phyloP scores from a whole-genome alignment of 768 basidiomycete species.

The Scleroderma bovista region DNA sequence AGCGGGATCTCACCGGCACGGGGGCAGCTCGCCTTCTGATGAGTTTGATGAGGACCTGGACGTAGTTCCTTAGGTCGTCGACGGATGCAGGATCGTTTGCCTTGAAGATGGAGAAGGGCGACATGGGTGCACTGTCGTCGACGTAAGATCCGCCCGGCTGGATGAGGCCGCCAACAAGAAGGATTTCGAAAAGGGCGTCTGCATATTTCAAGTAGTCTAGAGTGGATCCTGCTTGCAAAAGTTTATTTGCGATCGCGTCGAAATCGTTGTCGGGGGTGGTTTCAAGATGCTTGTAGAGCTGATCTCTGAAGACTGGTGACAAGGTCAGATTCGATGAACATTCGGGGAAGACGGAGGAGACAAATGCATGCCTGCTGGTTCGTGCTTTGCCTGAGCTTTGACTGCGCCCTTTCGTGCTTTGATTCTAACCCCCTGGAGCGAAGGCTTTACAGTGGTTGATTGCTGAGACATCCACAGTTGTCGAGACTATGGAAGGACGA shows the following conservation, averaged over 20 bases:
- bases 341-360: neutral
- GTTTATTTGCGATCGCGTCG: conserved; percentile 74
- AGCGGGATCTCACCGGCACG: conserved; percentile 9
- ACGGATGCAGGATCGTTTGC: conserved; percentile 73
- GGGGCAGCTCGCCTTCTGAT: conserved; percentile 68
- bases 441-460: conserved; percentile 79
- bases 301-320: conserved; percentile 80
- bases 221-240: conserved; percentile 86
- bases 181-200: conserved; percentile 92
- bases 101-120: conserved; percentile 85
- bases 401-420: conserved; percentile 91
- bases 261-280: conserved; percentile 76
- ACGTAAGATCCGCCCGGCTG: conserved; percentile 92
- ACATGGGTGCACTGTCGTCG: conserved; percentile 80
- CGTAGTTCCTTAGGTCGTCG: conserved; percentile 87
- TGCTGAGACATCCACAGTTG: conserved; percentile 90
- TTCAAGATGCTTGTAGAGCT: conserved; percentile 87
- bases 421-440: conserved; percentile 88
- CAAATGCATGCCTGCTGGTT: conserved; percentile 55
- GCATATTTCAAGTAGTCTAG: conserved; percentile 98
- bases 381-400: conserved; percentile 91
- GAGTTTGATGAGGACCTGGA: conserved; percentile 93
- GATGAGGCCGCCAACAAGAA: conserved; percentile 92
- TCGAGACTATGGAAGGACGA: conserved; percentile 30
- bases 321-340: conserved; percentile 10